These are phyloP conservation scores for Sextonia rubra DNA, from an alignment of 164 flowering plant species.

Conservation along the genomic window DNA sequence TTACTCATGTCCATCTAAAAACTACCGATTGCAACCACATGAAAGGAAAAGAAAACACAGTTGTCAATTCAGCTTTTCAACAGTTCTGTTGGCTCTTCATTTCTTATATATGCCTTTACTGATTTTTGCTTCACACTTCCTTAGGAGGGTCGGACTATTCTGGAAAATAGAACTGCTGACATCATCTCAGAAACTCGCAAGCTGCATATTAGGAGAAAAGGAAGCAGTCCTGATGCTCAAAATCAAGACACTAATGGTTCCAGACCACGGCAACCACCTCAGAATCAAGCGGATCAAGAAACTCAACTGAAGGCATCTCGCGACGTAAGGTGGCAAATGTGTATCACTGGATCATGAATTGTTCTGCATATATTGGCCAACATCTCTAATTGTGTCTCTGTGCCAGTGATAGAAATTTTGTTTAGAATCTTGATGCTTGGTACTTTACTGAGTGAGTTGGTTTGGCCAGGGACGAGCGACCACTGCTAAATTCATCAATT, in stretches of 20 bases:
- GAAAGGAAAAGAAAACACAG: too few species aligned
- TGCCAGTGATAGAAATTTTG: not conserved
- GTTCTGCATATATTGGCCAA: not conserved
- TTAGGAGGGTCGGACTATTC: conserved; percentile 75
- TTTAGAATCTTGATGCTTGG: not conserved
- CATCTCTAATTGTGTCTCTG: not conserved
- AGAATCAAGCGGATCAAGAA: conserved; percentile 53
- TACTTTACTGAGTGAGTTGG: not conserved
- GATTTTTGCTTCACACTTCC: not conserved
- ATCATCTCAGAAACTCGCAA: conserved; percentile 83
- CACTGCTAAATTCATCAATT: not conserved
- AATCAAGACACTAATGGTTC: conserved; percentile 23
- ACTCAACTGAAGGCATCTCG: conserved; percentile 98
- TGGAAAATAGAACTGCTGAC: conserved; percentile 75
- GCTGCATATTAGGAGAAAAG: conserved; percentile 63
- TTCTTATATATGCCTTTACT: not conserved
- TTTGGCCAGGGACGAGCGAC: not conserved
- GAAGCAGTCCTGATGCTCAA: conserved; percentile 28
- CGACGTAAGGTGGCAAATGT: conserved; percentile 94
- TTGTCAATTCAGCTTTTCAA: too few species aligned
- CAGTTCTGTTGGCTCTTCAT: not conserved
- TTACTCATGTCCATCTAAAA: too few species aligned
- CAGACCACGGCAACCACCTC: conserved; percentile 32
- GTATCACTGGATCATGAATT: conserved; percentile 21
- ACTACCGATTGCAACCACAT: too few species aligned